These are phyloP conservation scores for Eucommia ulmoides DNA, from an alignment of 257 asterid genomes.

Conservation along the genomic window DNA sequence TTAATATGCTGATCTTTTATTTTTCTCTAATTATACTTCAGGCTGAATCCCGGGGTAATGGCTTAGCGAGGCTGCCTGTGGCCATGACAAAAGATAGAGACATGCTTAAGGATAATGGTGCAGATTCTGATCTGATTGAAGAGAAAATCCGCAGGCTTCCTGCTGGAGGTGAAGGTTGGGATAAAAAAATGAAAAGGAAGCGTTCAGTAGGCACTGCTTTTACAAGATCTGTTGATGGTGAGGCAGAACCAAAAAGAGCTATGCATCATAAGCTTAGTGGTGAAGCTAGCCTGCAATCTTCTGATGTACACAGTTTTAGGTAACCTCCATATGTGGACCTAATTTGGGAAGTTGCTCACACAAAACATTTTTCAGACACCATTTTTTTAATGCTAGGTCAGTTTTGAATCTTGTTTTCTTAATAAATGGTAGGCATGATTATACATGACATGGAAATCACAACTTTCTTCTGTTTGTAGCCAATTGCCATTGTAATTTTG, in stretches of 20 bases:
- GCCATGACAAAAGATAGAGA: constrained; percentile 63
- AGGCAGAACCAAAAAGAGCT: constrained; percentile 56
- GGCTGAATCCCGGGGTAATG: constrained; percentile 69
- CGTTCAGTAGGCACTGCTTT: constrained; percentile 82
- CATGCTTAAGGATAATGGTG: constrained; percentile 39
- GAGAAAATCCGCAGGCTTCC: constrained; percentile 78
- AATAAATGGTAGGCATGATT: too few species aligned
- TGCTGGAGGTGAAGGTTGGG: constrained; percentile 94
- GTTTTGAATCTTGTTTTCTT: background rate
- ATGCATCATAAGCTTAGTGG: constrained; percentile 50
- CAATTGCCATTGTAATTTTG: too few species aligned
- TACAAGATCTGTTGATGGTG: constrained; percentile 62
- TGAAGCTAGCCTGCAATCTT: constrained; percentile 55
- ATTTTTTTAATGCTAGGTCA: background rate
- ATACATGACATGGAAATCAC: too few species aligned
- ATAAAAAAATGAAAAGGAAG: constrained; percentile 87
- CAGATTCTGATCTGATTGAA: constrained; percentile 55
- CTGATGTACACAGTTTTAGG: constrained; percentile 71
- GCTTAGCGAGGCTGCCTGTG: constrained; percentile 48
- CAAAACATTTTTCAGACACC: too few species aligned
- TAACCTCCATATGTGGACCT: too few species aligned
- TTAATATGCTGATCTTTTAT: background rate
- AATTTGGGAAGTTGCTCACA: too few species aligned
- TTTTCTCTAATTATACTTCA: constrained; percentile 19
- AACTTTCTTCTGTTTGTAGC: background rate